A percentile compares a stretch with the other conserved stretches of the same genome.
Conservation (phyloP, 768 basidiomycete species). For the Amanita molliuscula region DNA sequence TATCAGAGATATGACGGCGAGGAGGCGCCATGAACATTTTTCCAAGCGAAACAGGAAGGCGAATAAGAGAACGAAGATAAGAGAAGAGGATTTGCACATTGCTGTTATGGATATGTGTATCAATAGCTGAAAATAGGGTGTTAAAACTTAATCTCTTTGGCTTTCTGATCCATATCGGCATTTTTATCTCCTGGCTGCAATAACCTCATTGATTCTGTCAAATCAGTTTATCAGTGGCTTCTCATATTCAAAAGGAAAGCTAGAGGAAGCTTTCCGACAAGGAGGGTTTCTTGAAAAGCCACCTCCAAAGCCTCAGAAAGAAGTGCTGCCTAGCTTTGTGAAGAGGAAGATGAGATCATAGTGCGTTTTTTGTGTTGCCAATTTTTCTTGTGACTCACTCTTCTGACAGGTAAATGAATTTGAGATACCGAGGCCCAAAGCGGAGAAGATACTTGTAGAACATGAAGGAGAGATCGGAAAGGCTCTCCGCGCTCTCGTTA, state of each 20-base stretch:
- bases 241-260: slow-evolving; percentile 54
- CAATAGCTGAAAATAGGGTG: slow-evolving; percentile 4
- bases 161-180: neutral
- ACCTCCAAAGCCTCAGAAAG: too few relatives aligned
- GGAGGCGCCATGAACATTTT: slow-evolving; percentile 75
- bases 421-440: too few relatives aligned
- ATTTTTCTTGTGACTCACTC: slow-evolving; percentile 1
- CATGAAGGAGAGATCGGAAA: too few relatives aligned
- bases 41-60: slow-evolving; percentile 93
- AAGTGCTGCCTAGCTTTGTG: slow-evolving; percentile 20
- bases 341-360: slow-evolving; percentile 56
- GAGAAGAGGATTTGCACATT: slow-evolving; percentile 99
- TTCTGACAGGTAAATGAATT: too few relatives aligned
- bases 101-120: slow-evolving; percentile 37
- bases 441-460: too few relatives aligned
- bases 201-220: neutral
- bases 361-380: slow-evolving; percentile 25
- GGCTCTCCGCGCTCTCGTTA: too few relatives aligned
- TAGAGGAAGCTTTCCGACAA: slow-evolving; percentile 54
- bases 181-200: neutral
- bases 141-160: slow-evolving; percentile 20
- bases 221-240: slow-evolving; percentile 53
- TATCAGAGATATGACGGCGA: slow-evolving; percentile 85
- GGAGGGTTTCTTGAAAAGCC: too few relatives aligned
- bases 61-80: slow-evolving; percentile 93